A percentile compares a stretch with the other conserved stretches of the same genome.
Evolutionary conservation across 257 asterid genomes (phyloP).

Genomic region (Fraxinus excelsior): DNA sequence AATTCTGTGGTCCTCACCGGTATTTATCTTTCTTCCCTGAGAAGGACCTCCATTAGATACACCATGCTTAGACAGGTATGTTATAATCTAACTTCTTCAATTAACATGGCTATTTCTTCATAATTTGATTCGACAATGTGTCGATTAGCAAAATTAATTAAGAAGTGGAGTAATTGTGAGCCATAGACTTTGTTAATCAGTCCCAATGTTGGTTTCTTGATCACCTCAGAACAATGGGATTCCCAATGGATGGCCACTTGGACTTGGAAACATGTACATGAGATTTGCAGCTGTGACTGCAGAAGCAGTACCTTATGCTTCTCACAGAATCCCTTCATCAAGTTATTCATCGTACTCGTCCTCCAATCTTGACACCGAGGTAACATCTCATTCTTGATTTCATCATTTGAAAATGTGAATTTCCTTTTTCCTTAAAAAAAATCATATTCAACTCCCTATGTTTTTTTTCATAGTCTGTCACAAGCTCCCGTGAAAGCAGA

Average conservation of each 20-base stretch:
- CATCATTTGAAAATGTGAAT: no score
- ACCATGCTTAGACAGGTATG: background rate
- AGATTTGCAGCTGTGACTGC: slow-evolving; percentile 32
- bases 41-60: no score
- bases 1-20: background rate
- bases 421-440: no score
- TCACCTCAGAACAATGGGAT: slow-evolving; percentile 32
- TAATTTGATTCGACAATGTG: background rate
- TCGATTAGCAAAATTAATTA: background rate
- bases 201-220: background rate
- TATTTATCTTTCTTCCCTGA: background rate
- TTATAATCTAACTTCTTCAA: background rate
- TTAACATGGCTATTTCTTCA: background rate
- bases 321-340: slow-evolving; percentile 21
- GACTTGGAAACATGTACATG: slow-evolving; percentile 52
- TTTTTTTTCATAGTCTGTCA: no score
- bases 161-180: background rate
- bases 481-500: no score
- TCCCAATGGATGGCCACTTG: slow-evolving; percentile 72
- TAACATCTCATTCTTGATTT: slow-evolving; percentile 3
- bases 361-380: slow-evolving; percentile 66
- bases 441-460: no score
- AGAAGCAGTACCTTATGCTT: slow-evolving; percentile 13
- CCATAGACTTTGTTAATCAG: background rate
- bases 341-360: slow-evolving; percentile 68